Evolutionary conservation across 805 yeast species (phyloP), one percentile per base, ranked within the genome.

Genomic region (Suhomyces sp.): DNA sequence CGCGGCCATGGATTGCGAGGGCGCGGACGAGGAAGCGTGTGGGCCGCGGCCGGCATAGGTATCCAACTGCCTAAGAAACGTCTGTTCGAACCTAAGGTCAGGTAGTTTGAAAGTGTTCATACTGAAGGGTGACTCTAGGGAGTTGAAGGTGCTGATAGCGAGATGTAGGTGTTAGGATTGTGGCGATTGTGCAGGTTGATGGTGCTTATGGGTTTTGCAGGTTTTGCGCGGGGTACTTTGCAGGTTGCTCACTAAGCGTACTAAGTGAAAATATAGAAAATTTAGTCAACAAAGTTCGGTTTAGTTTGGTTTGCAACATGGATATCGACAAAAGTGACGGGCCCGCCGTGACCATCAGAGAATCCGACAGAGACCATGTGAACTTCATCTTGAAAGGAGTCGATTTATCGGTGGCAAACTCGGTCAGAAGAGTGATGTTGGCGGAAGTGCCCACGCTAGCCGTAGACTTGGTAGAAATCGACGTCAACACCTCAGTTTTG

Each of bases 401-500:
- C 31, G 97, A 93, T 66, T 71, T 94, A 53, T 82, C 97, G 59
- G 75, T 93, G 63, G 98, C 98, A 17, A 94, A 94, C 77, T 88
- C 98, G 13, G 60, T 94, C 37, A 81, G 99, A 60, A 80, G 99
- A 67, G 84, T 87, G 40, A 92, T 94, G 89, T 77, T 94, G 55
- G 92, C 97, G 1, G 99, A 94, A 70, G 94, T 94, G 52, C 99
- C 99, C 31, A 94, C 99, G 0, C 74, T 94, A 58, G 97, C 99
- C 49, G 91, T 94, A 53, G 99, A 94, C 65, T 81, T 93, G 56
- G 99, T 94, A 45, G 98, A 94, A 66, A 87, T 94, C 57, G 96
- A 90, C 64, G 84, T 82, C 46, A 94, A 94, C 73, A 90, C 98
- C 1, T 85, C 96, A 10, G 99, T 94, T 19, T 75, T 94, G 54